Evolutionary conservation across 164 flowering plant genomes (phyloP).

Genomic region (Taxillus chinensis): DNA sequence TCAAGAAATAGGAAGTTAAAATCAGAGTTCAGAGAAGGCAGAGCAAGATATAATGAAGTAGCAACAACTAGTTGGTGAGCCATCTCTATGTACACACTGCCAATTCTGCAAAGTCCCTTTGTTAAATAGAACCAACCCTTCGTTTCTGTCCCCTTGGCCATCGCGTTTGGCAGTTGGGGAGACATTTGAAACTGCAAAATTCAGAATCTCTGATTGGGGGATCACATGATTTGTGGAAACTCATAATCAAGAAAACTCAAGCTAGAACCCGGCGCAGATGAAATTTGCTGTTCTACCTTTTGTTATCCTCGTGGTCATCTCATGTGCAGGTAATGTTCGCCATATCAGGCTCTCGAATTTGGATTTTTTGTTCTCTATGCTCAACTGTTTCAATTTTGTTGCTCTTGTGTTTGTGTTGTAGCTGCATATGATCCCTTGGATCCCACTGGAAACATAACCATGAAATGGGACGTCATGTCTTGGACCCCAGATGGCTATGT

Average conservation of each 20-base stretch:
- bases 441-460: conserved; percentile 26
- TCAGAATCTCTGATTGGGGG: conserved; percentile 8
- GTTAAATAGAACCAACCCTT: conserved; percentile 9
- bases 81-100: conserved; percentile 11
- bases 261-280: conserved; percentile 11
- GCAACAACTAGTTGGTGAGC: conserved; percentile 48
- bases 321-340: conserved; percentile 26
- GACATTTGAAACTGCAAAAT: background rate
- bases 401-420: background rate
- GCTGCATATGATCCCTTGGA: conserved; percentile 23
- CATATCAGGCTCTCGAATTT: background rate
- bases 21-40: conserved; percentile 2
- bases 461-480: conserved; percentile 29
- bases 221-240: conserved; percentile 1
- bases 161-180: background rate
- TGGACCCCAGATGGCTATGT: conserved; percentile 29
- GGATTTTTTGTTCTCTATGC: background rate
- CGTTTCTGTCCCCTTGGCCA: background rate
- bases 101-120: conserved; percentile 7
- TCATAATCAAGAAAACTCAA: conserved; percentile 2
- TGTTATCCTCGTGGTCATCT: conserved; percentile 19
- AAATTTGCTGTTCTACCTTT: conserved; percentile 19
- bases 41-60: background rate
- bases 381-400: background rate
- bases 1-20: conserved; percentile 33